Evolutionary conservation across 2,329 filamentous ascomycete genomes (phyloP).

Genomic region (Diaporthe ampelina): DNA sequence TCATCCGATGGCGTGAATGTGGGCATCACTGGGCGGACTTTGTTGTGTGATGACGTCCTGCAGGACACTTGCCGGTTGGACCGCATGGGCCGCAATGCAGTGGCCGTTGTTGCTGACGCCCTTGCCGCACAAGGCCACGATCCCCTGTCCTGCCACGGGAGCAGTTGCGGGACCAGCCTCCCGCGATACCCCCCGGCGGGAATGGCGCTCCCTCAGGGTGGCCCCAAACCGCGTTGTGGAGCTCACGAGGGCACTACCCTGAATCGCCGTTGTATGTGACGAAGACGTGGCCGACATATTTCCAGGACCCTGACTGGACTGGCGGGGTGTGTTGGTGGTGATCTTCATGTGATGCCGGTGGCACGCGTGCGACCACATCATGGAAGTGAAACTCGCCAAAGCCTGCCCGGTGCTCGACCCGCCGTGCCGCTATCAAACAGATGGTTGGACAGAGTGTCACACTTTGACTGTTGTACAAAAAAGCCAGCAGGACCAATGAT

Average conservation of each 20-base stretch:
- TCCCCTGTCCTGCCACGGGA: constrained; percentile 27
- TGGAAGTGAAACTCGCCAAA: constrained; percentile 16
- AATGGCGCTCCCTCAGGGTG: constrained; percentile 16
- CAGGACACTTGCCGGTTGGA: constrained; percentile 20
- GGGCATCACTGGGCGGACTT: constrained; percentile 22
- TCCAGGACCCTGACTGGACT: constrained; percentile 8
- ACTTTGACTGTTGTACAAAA: constrained; percentile 13
- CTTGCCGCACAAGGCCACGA: constrained; percentile 31
- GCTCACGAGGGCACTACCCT: constrained; percentile 31
- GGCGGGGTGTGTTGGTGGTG: neutral
- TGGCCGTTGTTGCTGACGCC: constrained; percentile 19
- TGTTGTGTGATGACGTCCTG: constrained; percentile 30
- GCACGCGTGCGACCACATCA: constrained; percentile 8
- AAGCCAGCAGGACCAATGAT: constrained; percentile 9
- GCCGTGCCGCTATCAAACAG: constrained; percentile 6
- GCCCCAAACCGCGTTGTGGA: constrained; percentile 19
- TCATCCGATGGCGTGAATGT: constrained; percentile 32
- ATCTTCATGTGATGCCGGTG: constrained; percentile 27
- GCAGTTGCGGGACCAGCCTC: constrained; percentile 31
- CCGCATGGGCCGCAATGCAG: constrained; percentile 22
- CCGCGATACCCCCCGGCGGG: constrained; percentile 25
- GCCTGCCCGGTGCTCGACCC: constrained; percentile 29
- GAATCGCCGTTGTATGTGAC: constrained; percentile 34
- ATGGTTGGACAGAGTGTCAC: constrained; percentile 9
- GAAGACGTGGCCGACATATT: constrained; percentile 17